phyloP scores from a whole-genome alignment of 495 filamentous ascomycete genomes.

The Penicillium paxilli region DNA sequence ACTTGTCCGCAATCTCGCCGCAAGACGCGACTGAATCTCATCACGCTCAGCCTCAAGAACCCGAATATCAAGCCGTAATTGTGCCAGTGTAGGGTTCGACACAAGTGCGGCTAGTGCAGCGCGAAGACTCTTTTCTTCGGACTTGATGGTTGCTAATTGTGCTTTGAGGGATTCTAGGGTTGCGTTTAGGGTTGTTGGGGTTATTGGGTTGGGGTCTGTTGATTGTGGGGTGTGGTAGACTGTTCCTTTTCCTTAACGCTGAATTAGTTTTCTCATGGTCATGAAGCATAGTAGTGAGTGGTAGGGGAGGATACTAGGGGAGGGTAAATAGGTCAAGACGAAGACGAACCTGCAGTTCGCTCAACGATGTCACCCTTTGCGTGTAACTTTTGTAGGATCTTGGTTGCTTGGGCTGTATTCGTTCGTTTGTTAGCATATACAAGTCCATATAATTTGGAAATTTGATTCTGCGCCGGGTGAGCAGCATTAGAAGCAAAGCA shows the following conservation, averaged over 20 bases:
- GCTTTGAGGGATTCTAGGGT: conserved; percentile 49
- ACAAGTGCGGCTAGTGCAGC: conserved; percentile 48
- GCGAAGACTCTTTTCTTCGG: conserved; percentile 52
- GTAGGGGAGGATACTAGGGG: too few species aligned
- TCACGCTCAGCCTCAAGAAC: conserved; percentile 48
- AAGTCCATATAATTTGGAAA: too few species aligned
- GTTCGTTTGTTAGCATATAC: too few species aligned
- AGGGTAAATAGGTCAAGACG: background rate
- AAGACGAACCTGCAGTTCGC: conserved; percentile 50
- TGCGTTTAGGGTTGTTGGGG: conserved; percentile 40
- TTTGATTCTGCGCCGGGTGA: too few species aligned
- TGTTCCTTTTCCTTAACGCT: conserved; percentile 55
- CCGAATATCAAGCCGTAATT: conserved; percentile 47
- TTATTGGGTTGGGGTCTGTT: conserved; percentile 47
- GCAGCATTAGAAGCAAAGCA: too few species aligned
- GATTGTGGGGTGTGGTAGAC: conserved; percentile 64
- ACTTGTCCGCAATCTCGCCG: conserved; percentile 26
- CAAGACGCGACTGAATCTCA: conserved; percentile 40
- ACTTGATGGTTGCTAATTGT: conserved; percentile 47
- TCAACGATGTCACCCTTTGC: conserved; percentile 59
- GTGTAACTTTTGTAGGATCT: conserved; percentile 63
- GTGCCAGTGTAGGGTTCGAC: conserved; percentile 50
- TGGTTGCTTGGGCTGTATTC: conserved; percentile 47
- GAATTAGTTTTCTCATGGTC: too few species aligned
- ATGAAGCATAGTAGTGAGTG: too few species aligned